Conservation (phyloP, 768 basidiomycete genomes). For the Boletus coccyginus region DNA sequence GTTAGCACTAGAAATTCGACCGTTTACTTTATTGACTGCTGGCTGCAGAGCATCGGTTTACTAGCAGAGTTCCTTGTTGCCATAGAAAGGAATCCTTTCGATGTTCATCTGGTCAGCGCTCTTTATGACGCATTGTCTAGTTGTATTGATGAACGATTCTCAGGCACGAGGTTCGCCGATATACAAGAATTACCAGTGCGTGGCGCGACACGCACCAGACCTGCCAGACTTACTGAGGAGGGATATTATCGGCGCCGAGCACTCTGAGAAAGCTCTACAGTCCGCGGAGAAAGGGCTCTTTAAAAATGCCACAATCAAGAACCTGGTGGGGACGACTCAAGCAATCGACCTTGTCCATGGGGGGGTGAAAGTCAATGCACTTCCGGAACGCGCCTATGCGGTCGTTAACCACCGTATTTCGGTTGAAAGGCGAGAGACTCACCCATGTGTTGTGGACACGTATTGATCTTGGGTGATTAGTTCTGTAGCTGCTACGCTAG, state of each 20-base stretch:
- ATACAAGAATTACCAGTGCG: slow-evolving; percentile 62
- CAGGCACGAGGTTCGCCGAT: slow-evolving; percentile 56
- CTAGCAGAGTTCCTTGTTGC: slow-evolving; percentile 67
- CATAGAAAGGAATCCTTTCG: slow-evolving; percentile 64
- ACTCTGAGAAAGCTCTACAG: slow-evolving; percentile 50
- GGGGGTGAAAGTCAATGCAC: slow-evolving; percentile 72
- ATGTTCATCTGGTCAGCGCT: slow-evolving; percentile 45
- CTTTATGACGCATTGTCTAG: background rate
- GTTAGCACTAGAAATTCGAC: slow-evolving; percentile 33
- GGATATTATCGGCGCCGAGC: slow-evolving; percentile 44
- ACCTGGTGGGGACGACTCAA: slow-evolving; percentile 66
- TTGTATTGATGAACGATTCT: background rate
- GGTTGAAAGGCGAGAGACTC: slow-evolving; percentile 45
- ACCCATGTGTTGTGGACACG: background rate
- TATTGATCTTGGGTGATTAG: slow-evolving; percentile 7
- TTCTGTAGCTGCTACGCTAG: slow-evolving; percentile 42
- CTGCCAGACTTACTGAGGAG: slow-evolving; percentile 48
- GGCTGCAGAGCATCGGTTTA: slow-evolving; percentile 75
- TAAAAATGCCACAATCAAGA: slow-evolving; percentile 39
- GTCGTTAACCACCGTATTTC: slow-evolving; percentile 73
- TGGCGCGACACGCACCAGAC: slow-evolving; percentile 57
- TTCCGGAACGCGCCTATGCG: slow-evolving; percentile 71
- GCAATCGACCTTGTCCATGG: slow-evolving; percentile 71
- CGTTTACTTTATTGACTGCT: slow-evolving; percentile 8
- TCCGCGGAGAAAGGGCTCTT: slow-evolving; percentile 49